These are phyloP conservation scores for Pyracantha coccinea DNA, from an alignment of 331 rosid species.

Conservation along the genomic window DNA sequence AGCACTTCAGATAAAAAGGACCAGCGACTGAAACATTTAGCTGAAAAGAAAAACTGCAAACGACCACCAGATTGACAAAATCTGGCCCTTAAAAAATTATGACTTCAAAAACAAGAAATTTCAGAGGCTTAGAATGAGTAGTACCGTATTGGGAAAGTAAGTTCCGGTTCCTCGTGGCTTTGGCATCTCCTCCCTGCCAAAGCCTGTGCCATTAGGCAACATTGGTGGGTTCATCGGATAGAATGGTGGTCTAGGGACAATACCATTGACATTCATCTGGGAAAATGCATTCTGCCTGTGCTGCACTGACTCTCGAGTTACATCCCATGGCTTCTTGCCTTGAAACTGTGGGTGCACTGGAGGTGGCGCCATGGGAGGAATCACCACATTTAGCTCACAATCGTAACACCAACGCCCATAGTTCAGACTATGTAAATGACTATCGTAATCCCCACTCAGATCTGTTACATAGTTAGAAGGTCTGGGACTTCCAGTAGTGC, in stretches of 20 bases:
- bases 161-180: constrained; percentile 44
- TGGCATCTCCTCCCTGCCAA: constrained; percentile 29
- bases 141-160: constrained; percentile 43
- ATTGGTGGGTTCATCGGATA: constrained; percentile 22
- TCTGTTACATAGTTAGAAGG: constrained; percentile 24
- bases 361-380: constrained; percentile 8
- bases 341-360: constrained; percentile 19
- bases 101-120: constrained; percentile 2
- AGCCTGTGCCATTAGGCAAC: constrained; percentile 21
- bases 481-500: constrained; percentile 12
- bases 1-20: constrained; percentile 7
- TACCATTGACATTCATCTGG: constrained; percentile 20
- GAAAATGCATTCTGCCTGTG: constrained; percentile 21
- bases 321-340: constrained; percentile 31
- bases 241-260: constrained; percentile 24
- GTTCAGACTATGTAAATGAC: constrained; percentile 18
- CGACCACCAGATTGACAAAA: not conserved
- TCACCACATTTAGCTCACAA: constrained; percentile 4
- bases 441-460: constrained; percentile 32
- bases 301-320: constrained; percentile 22
- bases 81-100: not conserved
- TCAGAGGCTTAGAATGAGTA: constrained; percentile 13
- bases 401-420: constrained; percentile 22
- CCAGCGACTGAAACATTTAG: constrained; percentile 7
- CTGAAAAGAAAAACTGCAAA: constrained; percentile 3